Conservation (phyloP, 805 yeast species). For the Monosporozyma yasuniensis region DNA sequence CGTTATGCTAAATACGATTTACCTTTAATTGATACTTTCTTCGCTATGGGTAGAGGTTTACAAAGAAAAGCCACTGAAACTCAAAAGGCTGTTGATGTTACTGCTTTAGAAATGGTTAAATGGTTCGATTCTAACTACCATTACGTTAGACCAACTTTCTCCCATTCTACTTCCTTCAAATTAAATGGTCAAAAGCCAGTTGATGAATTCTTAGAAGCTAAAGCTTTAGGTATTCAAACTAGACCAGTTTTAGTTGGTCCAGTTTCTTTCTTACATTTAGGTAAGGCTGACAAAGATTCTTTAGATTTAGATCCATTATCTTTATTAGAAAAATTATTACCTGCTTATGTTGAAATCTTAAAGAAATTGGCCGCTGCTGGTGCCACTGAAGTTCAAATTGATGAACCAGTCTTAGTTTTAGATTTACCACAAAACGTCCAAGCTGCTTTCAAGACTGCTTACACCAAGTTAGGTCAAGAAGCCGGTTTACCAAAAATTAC, state of each 20-base stretch:
- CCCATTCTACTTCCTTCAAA: constrained; percentile 90
- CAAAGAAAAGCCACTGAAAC: constrained; percentile 91
- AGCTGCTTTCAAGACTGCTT: constrained; percentile 84
- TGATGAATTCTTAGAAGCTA: constrained; percentile 96
- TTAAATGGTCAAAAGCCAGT: constrained; percentile 94
- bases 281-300: constrained; percentile 98
- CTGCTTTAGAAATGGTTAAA: constrained; percentile 99
- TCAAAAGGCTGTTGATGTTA: constrained; percentile 87
- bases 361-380: constrained; percentile 87
- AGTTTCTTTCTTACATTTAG: constrained; percentile 85
- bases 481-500: constrained; percentile 66
- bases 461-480: constrained; percentile 59
- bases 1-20: constrained; percentile 84
- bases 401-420: constrained; percentile 93
- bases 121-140: constrained; percentile 99
- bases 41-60: constrained; percentile 99
- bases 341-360: constrained; percentile 86
- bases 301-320: constrained; percentile 89
- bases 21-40: constrained; percentile 81
- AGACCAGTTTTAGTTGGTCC: constrained; percentile 98
- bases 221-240: constrained; percentile 89
- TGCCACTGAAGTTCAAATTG: constrained; percentile 90
- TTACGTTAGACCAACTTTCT: constrained; percentile 98
- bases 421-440: constrained; percentile 81
- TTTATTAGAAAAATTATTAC: constrained; percentile 79